These are phyloP conservation scores for Exophiala xenobiotica DNA, from an alignment of 2,329 filamentous ascomycete genomes.

Conservation along the genomic window DNA sequence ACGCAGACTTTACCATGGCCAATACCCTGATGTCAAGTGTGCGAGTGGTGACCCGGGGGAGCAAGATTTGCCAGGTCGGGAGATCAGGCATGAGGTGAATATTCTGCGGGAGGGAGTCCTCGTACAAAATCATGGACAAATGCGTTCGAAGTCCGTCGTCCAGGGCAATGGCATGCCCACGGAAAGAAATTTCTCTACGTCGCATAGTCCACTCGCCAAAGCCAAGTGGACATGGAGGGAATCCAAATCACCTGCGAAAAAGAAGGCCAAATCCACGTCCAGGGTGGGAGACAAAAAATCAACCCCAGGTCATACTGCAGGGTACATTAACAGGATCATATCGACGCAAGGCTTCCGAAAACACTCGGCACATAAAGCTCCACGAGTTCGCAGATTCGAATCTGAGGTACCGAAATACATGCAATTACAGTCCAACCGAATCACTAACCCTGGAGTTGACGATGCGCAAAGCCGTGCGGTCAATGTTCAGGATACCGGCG, in stretches of 20 bases:
- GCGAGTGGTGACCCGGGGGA: background rate
- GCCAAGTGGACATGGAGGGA: background rate
- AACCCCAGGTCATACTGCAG: too few species aligned
- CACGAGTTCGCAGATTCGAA: too few species aligned
- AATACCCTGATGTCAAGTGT: too few species aligned
- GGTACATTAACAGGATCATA: too few species aligned
- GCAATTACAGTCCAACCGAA: too few species aligned
- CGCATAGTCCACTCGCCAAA: background rate
- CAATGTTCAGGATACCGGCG: too few species aligned
- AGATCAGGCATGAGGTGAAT: background rate
- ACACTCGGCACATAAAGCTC: too few species aligned
- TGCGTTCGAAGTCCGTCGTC: background rate
- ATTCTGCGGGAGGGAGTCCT: background rate
- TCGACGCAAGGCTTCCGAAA: too few species aligned
- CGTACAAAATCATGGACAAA: background rate
- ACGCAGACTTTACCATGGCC: slow-evolving; percentile 3
- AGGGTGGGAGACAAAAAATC: too few species aligned
- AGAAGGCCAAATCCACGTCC: background rate
- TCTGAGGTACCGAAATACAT: too few species aligned
- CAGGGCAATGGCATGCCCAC: background rate
- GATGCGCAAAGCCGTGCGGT: too few species aligned
- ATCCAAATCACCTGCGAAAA: background rate
- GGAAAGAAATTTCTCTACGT: background rate
- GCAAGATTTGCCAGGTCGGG: background rate
- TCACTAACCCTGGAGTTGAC: too few species aligned